Evolutionary conservation across 2,329 filamentous ascomycete species (phyloP), one percentile per base, ranked within the genome.

Genomic region (Claviceps sp.): DNA sequence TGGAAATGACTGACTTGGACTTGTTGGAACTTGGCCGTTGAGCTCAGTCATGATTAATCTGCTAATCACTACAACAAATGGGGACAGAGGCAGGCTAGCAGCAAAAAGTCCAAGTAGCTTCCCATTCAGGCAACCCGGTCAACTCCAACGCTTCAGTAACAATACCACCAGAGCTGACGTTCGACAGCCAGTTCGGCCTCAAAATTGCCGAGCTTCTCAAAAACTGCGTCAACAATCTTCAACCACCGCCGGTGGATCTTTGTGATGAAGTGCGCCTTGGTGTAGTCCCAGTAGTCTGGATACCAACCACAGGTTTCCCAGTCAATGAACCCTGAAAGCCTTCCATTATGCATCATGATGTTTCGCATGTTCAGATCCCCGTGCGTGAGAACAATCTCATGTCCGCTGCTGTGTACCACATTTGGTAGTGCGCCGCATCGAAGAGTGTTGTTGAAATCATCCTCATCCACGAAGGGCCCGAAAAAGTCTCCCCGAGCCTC

Each of bases 351-450:
- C 0, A 63, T 56, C 1, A 67, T 17, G 5, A 67, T 52, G 34
- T 67, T 68, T 0, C 61, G 34, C 48, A 58, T 57, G 24, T 60
- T 63, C 0, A 68, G 51, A 34, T 67, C 62, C 5, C 62, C 60
- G 22, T 78, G 74, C 1, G 73, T 74, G 52, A 78, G 73, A 0
- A 71, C 64, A 16, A 58, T 53, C 0, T 22, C 11, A 24, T 59
- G 53, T 2, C 50, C 52, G 14, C 22, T 46, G 13, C 16, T 7
- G 5, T 56, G 54, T 11, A 40, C 42, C 17, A 54, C 40, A 42
- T 19, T 17, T 4, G 53, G 54, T 5, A 57, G 17, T 0, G 44
- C 44, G 0, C 13, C 10, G 2, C 47, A n/a, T 4, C 19, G 40
- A 0, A 55, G 50, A 24, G 2, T 42, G 6, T 51, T 1, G n/a